phyloP scores from a whole-genome alignment of 331 rosid genomes.

The Acacia pycnantha region DNA sequence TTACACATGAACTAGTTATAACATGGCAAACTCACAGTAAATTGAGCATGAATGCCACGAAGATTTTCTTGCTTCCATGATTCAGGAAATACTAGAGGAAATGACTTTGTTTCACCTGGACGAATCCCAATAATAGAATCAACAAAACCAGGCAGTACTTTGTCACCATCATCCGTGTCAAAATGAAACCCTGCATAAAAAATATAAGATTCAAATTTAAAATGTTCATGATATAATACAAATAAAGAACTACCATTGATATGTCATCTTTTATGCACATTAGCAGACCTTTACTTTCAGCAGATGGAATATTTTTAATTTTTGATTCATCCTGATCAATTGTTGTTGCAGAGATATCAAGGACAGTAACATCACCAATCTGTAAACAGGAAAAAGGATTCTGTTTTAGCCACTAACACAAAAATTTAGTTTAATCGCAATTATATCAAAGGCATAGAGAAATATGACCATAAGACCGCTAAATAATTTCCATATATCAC shows the following conservation, averaged over 20 bases:
- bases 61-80: conserved; percentile 88
- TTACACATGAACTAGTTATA: not conserved
- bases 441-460: not conserved
- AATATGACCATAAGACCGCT: not conserved
- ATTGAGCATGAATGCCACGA: conserved; percentile 82
- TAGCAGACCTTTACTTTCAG: conserved; percentile 83
- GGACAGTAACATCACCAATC: conserved; percentile 80
- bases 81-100: conserved; percentile 87
- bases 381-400: conserved; percentile 35
- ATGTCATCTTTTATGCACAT: conserved; percentile 30
- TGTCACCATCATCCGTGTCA: conserved; percentile 85
- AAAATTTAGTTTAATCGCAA: conserved; percentile 9
- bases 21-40: conserved; percentile 62
- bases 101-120: conserved; percentile 78
- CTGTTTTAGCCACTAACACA: not conserved
- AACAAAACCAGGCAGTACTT: conserved; percentile 75
- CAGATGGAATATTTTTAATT: conserved; percentile 75
- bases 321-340: conserved; percentile 68
- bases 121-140: conserved; percentile 65
- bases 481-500: not conserved
- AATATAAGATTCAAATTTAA: conserved; percentile 34
- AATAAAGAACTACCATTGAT: not conserved
- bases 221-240: conserved; percentile 17
- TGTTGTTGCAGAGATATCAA: conserved; percentile 93
- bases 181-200: conserved; percentile 66